Evolutionary conservation across 495 filamentous ascomycete species (phyloP), one percentile per base, ranked within the genome.

Genomic region (Penicillium dipodomyicola): DNA sequence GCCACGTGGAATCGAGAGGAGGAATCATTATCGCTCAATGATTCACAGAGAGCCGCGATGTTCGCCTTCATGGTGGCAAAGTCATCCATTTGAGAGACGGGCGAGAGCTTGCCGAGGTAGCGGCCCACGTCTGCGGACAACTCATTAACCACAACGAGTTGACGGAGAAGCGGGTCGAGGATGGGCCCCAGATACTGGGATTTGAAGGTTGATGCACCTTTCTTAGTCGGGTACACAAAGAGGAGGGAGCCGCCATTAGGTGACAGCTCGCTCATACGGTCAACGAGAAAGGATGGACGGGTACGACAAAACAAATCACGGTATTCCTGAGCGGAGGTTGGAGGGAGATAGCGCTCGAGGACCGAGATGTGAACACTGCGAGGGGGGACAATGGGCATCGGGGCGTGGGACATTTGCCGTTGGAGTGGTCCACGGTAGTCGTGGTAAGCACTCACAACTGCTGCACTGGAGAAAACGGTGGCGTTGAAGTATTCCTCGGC

Each of bases 331-430:
- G 63, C 56, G 6, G 83, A 82, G 1, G 82, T 75, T 14, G 87
- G 87, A 47, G 87, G 87, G 6, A 90, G 84, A 65, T 85, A 90
- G 6, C 87, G 84, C 67, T 90, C 87, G 8, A 90, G 73, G 12
- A 89, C 72, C 2, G 86, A 84, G 42, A 88, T 72, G 50, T 87
- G 79, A 23, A 89, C 77, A 41, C 78, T 87, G 43, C 75, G 77
- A 6, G 87, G 87, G 0, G 85, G 80, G 5, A 89, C 84, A 52
- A 88, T 78, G 7, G 84, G 83, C 60, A 82, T 77, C 8, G 85
- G 85, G 19, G 77, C 78, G 25, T 72, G 75, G 48, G 67, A 68
- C 53, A 68, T 56, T 32, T 63, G 77, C 47, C 68, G 49, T 52
- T 72, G 69, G 23, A 77, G 69, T 3, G 69, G 75, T 14, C 77